phyloP scores from a whole-genome alignment of 139 green algal species.

The Chlamydomonas sp. region DNA sequence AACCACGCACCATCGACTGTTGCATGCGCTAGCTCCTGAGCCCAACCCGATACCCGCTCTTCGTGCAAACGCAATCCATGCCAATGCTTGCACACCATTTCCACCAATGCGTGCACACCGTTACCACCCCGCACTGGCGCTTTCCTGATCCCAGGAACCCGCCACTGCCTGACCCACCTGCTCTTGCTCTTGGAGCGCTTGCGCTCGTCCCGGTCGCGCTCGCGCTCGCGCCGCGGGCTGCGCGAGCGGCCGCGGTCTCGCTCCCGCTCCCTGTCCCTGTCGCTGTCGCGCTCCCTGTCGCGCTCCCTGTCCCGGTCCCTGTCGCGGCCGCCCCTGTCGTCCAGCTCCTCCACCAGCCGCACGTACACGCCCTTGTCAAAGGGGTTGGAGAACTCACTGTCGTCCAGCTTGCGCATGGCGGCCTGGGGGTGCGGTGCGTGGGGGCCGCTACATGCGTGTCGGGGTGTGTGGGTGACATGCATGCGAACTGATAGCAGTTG shows the following conservation, averaged over 20 bases:
- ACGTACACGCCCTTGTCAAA: constrained; percentile 55
- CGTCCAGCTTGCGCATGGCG: constrained; percentile 46
- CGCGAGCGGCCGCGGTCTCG: constrained; percentile 2
- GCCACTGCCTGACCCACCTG: neutral
- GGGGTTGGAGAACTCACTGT: constrained; percentile 80
- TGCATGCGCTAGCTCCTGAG: no score
- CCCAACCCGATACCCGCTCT: no score
- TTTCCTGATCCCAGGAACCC: neutral
- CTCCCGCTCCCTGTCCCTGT: constrained; percentile 12
- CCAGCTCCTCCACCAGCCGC: constrained; percentile 47
- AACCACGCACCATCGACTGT: no score
- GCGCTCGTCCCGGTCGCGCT: neutral
- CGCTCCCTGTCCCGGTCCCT: neutral
- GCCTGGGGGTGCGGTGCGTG: neutral
- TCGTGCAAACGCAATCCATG: no score
- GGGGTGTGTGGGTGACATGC: no score
- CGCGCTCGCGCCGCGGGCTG: neutral
- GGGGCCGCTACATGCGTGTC: no score
- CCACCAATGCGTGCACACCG: no score
- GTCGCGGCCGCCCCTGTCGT: neutral
- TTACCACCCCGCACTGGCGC: no score
- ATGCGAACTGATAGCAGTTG: no score
- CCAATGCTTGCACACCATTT: no score
- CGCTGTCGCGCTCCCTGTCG: constrained; percentile 3
- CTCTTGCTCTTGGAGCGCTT: neutral